phyloP scores from a whole-genome alignment of 2,329 filamentous ascomycete genomes.

The Clarireedia hainanense region DNA sequence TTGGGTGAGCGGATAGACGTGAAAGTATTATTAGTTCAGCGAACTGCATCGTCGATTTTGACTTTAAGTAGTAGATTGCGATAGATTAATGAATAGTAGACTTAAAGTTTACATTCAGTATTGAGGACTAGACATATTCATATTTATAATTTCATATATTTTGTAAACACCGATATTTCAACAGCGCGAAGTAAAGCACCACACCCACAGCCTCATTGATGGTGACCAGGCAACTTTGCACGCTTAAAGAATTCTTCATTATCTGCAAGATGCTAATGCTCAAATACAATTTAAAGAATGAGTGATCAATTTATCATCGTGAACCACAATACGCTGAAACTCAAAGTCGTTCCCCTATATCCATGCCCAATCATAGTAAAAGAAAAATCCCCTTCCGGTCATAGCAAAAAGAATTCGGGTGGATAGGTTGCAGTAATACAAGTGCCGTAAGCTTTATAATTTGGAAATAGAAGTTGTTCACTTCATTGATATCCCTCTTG shows the following conservation, averaged over 20 bases:
- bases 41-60: too few relatives aligned
- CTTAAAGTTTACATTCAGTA: too few relatives aligned
- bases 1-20: neutral
- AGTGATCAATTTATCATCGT: conserved; percentile 4
- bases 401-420: conserved; percentile 1
- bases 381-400: conserved; percentile 4
- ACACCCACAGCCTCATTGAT: neutral
- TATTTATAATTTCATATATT: too few relatives aligned
- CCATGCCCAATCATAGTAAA: neutral
- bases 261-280: neutral
- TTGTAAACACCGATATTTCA: too few relatives aligned
- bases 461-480: neutral
- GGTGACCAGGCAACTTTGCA: neutral
- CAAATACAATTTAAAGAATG: conserved; percentile 4
- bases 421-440: conserved; percentile 9
- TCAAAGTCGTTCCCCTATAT: neutral
- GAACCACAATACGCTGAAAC: conserved; percentile 1
- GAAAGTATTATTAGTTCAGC: neutral
- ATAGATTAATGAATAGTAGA: too few relatives aligned
- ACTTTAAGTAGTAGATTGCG: too few relatives aligned
- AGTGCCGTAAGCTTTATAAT: conserved; percentile 1
- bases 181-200: too few relatives aligned
- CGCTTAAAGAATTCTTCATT: neutral
- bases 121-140: too few relatives aligned
- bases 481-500: neutral